Base-by-base conservation (phyloP, 768 basidiomycete genomes). In the Clitopilus passeckerianus region DNA sequence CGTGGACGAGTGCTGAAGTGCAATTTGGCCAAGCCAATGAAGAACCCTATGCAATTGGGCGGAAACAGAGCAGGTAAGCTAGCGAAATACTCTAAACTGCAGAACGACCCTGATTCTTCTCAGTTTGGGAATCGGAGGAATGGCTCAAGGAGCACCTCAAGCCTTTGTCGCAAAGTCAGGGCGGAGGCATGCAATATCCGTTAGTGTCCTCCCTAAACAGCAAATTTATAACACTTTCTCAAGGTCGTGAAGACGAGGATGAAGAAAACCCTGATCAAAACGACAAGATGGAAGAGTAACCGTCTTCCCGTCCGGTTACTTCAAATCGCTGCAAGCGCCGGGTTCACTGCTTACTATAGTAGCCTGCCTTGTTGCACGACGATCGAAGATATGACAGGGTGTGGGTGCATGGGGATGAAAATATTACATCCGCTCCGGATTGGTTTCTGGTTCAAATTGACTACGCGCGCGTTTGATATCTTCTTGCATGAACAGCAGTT, bases 41-140 rank as follows among this genome's bases (percentile, higher is more conserved):
- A 90, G 69, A 82, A 81, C 1, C 79, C 85, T 34, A 71, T 85
- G 50, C 85, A 89, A 65, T 78, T 77, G n/a, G 79, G 76, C 57
- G 85, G 86, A 34, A 91, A 91, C 74, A 81, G 90, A 77, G 90
- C 91, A 52, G 81, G 91, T 91, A 69, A 54, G 89, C 78, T 41
- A 61, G 34, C 60, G 54, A 30, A 4, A 24, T 52, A 12, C 33
- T 43, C 10, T 2, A 12, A 43, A n/a, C 6, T 61, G n/a, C 3
- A 52, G 43, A 6, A 57, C 14, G 53, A 24, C n/a, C 43, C 43
- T 50, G 18, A 56, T 16, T 44, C 55, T n/a, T 58, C 6, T 8
- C 67, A 96, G 95, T 98, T 64, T 98, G 95, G 95, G 92, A 95
- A 68, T 89, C 91, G 0, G 95, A 98, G 72, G 94, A 97, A 62